Evolutionary conservation across 805 yeast species (phyloP), one percentile per base, ranked within the genome.

Genomic region (Cyberlindnera euphorbiiphila): DNA sequence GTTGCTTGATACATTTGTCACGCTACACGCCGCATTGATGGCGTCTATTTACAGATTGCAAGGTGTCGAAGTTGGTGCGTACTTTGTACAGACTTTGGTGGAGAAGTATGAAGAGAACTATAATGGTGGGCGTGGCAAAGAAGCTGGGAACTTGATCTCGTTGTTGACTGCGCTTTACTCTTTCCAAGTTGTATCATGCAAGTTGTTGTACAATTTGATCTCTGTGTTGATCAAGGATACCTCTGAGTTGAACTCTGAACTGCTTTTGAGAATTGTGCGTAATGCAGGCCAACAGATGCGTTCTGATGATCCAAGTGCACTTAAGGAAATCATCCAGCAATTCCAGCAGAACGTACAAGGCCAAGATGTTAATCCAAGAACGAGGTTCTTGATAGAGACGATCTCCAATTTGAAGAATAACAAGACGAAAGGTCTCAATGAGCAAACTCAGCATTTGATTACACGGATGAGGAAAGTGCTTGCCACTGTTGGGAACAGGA

Each of bases 61-160:
- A 49, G 98, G 98, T 15, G 76, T 80, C 25, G 96, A 87, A 45
- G 83, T 87, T 58, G 97, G 96, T 42, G 98, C 97, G 0, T 74
- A 67, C 49, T 81, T 88, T 42, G 69, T 88, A 23, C 98, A 93
- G 56, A 68, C 76, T 0, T 56, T 85, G 38, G 84, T 89, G n/a
- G 95, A 85, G 43, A 70, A 67, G 39, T 77, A 85, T 50, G 79
- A 81, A 25, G 51, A 51, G 4, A 57, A 51, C 36, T 65, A 70
- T 27, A 54, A 61, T 5, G 59, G 59, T 5, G 72, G 69, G 35
- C 63, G 60, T 7, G 46, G 60, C n/a, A 73, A 71, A 43, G 78
- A 76, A 45, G 69, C 79, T 4, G 67, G 76, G 13, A 91, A 91
- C 53, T 55, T 86, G 36, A 61, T 85, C n/a, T 75, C 89, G 1